Conservation (phyloP, 2,329 filamentous ascomycete species). For the Cladosporium sp. region DNA sequence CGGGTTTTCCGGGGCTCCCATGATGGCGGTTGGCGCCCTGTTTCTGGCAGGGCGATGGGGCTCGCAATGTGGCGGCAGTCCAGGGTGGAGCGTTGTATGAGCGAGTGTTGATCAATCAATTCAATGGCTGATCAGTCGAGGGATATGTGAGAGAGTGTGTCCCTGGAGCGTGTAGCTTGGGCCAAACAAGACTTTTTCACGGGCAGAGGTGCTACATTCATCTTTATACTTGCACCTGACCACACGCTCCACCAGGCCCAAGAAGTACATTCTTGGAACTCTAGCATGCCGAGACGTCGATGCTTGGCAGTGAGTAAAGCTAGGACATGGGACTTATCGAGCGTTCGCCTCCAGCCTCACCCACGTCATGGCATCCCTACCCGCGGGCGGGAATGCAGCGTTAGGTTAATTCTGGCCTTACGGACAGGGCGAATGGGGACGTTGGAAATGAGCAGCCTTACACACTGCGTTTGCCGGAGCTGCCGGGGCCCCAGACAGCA, state of each 20-base stretch:
- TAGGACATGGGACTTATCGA: conserved; percentile 11
- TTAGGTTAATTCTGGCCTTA: background rate
- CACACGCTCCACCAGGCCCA: conserved; percentile 9
- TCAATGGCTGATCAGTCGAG: conserved; percentile 1
- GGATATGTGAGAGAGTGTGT: background rate
- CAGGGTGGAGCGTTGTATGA: background rate
- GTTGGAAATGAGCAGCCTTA: too few relatives aligned
- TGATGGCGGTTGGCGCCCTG: conserved; percentile 9
- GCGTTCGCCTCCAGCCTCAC: conserved; percentile 10
- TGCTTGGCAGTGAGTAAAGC: conserved; percentile 12
- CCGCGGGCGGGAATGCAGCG: background rate
- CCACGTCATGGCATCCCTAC: conserved; percentile 10
- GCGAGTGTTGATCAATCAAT: conserved; percentile 6
- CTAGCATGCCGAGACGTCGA: conserved; percentile 9
- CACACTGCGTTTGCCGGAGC: too few relatives aligned
- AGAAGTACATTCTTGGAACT: conserved; percentile 12
- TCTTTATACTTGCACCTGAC: conserved; percentile 14
- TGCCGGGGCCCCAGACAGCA: background rate
- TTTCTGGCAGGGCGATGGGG: background rate
- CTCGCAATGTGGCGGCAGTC: conserved; percentile 8
- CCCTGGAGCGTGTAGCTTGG: conserved; percentile 8
- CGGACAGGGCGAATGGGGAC: background rate
- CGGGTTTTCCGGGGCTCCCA: conserved; percentile 5
- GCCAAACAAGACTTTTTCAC: conserved; percentile 11
- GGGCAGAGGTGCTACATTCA: conserved; percentile 7